Percentiles rank a stretch among this genome's conserved stretches.
phyloP scores from a whole-genome alignment of 768 basidiomycete genomes.

The Asterophora lycoperdoides region DNA sequence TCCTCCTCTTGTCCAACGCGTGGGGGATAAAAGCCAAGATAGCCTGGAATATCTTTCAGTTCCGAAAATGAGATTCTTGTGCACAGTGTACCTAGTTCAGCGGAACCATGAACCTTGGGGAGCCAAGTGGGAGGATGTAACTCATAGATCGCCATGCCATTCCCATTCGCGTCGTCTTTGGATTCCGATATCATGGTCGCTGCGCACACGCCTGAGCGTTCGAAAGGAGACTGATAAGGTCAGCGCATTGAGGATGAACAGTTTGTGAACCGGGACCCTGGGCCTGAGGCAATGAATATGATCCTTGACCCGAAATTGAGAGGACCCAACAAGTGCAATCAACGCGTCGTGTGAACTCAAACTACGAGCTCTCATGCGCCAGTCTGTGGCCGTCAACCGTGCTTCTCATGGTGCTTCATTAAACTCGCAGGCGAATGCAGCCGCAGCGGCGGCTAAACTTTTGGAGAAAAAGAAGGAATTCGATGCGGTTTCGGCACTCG shows the following conservation, averaged over 20 bases:
- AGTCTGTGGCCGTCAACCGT: slow-evolving; percentile 49
- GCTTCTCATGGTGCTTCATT: slow-evolving; percentile 42
- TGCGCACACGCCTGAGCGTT: slow-evolving; percentile 5
- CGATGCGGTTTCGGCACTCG: slow-evolving; percentile 70
- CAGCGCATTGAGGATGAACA: slow-evolving; percentile 5
- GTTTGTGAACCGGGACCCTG: background rate
- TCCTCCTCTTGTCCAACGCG: slow-evolving; percentile 74
- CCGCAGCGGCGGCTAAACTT: slow-evolving; percentile 52
- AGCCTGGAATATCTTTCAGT: slow-evolving; percentile 43
- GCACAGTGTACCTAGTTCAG: slow-evolving; percentile 55
- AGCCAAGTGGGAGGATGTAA: slow-evolving; percentile 72
- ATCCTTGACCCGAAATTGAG: too few relatives aligned
- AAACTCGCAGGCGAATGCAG: slow-evolving; percentile 36
- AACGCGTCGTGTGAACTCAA: slow-evolving; percentile 14
- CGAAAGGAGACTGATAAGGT: background rate
- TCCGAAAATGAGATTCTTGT: background rate
- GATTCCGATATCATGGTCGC: slow-evolving; percentile 29
- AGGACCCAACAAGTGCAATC: slow-evolving; percentile 11
- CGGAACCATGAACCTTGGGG: slow-evolving; percentile 57
- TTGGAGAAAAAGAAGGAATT: slow-evolving; percentile 79
- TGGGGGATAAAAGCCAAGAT: slow-evolving; percentile 73
- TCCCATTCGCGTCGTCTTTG: slow-evolving; percentile 28
- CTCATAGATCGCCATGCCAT: slow-evolving; percentile 50
- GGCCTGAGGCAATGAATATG: background rate
- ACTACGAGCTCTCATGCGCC: slow-evolving; percentile 38